Base-by-base conservation (phyloP, 495 filamentous ascomycete genomes). In the Cudoniella acicularis region DNA sequence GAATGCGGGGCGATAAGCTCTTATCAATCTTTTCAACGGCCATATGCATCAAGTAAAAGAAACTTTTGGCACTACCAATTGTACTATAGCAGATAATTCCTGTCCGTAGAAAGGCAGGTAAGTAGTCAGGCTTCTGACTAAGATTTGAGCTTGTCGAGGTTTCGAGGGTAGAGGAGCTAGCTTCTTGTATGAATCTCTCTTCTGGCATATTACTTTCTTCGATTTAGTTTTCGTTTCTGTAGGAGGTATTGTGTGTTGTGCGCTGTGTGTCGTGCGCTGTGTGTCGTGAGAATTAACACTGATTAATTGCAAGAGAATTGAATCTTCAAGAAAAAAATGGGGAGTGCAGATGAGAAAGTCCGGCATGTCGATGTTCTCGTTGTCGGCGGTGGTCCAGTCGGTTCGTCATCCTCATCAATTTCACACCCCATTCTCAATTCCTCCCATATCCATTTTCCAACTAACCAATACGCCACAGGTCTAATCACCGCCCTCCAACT, bases 401-500 rank as follows among this genome's bases (percentile, higher is more conserved):
- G 57, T 60, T 51, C 23, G 47, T 11, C 11, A 16, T 18, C 48
- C n/a, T 40, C 20, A 3, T n/a, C n/a, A n/a, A n/a, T n/a, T n/a
- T n/a, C n/a, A n/a, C 30, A 6, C 30, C 30, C 30, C n/a, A 11
- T 18, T 46, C n/a, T 42, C 22, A 6, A 16, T 49, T 22, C n/a
- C 26, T 17, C 13, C 47, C 9, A 41, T 9, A 9, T 41, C 43
- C 17, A 16, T 41, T 27, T 11, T 48, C 18, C 18, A 26, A 42
- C 25, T 10, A 50, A 25, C 36, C 10, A 49, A 24, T 22, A 4
- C 8, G 8, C 1, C 63, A 61, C 69, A 79, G 49, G 79, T 51
- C 54, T 79, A 69, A 49, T 79, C 64, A 67, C 77, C 57, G 67
- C 76, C 40, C 75, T 73, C 60, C 71, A 75, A 60, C 67, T 78